Evolutionary conservation across 192 early-diverging fungal genomes (phyloP).

Genomic region (Dispira simplex): DNA sequence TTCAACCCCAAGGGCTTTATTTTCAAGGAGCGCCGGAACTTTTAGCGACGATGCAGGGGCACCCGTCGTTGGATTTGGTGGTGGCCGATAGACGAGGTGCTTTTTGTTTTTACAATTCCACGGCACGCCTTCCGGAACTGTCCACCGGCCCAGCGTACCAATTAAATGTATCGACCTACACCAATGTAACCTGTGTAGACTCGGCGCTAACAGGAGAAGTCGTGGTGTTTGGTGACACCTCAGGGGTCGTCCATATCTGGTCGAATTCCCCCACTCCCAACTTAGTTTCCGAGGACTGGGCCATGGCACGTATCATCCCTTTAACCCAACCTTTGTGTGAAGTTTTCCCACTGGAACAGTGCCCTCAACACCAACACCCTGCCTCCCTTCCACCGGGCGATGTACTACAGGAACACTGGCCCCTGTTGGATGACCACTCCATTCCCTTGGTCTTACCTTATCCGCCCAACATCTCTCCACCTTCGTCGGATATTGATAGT

Average conservation of each 20-base stretch:
- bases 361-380: no score
- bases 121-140: no score
- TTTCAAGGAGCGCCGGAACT: constrained; percentile 13
- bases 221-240: constrained; percentile 60
- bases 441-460: not conserved
- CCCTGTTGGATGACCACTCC: no score
- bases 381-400: no score
- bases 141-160: constrained; percentile 3
- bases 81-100: constrained; percentile 5
- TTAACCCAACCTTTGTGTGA: no score
- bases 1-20: constrained; percentile 11
- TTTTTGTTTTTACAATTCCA: no score
- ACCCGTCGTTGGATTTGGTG: constrained; percentile 15
- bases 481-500: constrained; percentile 14
- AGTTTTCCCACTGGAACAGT: no score
- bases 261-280: constrained; percentile 34
- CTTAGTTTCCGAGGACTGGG: no score
- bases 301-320: no score
- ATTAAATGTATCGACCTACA: constrained; percentile 31
- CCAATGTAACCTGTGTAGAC: constrained; percentile 55
- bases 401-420: no score
- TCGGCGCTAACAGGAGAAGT: constrained; percentile 63
- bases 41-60: constrained; percentile 26
- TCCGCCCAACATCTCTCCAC: not conserved
- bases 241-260: constrained; percentile 68